Conservation (phyloP, 2,329 filamentous ascomycete genomes). For the Clonostachys rhizophaga region DNA sequence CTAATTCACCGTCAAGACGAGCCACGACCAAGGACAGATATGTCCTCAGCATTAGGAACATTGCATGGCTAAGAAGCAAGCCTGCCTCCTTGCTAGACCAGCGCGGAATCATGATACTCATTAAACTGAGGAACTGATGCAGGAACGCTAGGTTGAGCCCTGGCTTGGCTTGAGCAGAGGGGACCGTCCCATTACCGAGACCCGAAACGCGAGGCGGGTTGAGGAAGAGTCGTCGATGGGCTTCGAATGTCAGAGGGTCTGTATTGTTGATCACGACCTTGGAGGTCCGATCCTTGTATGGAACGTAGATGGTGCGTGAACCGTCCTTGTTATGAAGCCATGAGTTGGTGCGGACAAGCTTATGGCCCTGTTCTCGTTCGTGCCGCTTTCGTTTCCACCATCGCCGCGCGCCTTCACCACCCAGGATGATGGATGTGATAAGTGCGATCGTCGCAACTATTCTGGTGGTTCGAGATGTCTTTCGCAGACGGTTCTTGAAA, state of each 20-base stretch:
- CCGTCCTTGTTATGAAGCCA: slow-evolving; percentile 93
- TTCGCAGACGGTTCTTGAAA: slow-evolving; percentile 49
- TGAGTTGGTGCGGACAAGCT: slow-evolving; percentile 84
- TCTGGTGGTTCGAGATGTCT: slow-evolving; percentile 65
- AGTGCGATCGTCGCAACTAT: slow-evolving; percentile 74
- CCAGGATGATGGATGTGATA: slow-evolving; percentile 70
- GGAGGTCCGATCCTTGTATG: slow-evolving; percentile 80
- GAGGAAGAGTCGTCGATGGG: slow-evolving; percentile 86
- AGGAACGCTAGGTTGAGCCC: slow-evolving; percentile 93
- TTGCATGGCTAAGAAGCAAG: slow-evolving; percentile 78
- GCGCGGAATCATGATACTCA: slow-evolving; percentile 96
- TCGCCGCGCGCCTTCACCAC: slow-evolving; percentile 72
- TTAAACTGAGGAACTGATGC: slow-evolving; percentile 90
- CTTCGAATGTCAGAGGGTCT: slow-evolving; percentile 92
- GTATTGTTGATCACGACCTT: slow-evolving; percentile 90
- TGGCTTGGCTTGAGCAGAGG: slow-evolving; percentile 85
- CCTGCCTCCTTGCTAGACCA: slow-evolving; percentile 97
- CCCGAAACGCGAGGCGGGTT: slow-evolving; percentile 84
- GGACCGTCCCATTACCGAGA: slow-evolving; percentile 69
- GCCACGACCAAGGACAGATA: slow-evolving; percentile 94
- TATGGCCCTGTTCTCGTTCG: slow-evolving; percentile 78
- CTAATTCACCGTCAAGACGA: slow-evolving; percentile 90
- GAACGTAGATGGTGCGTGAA: slow-evolving; percentile 90
- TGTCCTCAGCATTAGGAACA: slow-evolving; percentile 86
- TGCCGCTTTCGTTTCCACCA: slow-evolving; percentile 70